Conservation (phyloP, 2,329 filamentous ascomycete genomes). For the Arthrobotrys iridis region DNA sequence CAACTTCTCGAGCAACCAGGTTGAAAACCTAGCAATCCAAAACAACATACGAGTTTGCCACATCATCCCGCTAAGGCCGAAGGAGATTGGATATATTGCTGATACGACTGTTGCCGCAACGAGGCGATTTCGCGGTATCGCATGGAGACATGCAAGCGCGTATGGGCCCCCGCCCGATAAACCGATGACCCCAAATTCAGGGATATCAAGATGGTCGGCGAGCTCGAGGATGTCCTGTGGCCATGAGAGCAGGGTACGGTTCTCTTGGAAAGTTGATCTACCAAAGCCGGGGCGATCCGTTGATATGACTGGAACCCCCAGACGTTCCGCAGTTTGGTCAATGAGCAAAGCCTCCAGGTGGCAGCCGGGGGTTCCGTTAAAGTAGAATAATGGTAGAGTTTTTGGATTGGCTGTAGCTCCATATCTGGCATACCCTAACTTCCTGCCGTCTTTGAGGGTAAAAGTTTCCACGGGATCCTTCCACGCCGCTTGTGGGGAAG, state of each 20-base stretch:
- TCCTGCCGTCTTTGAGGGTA: slow-evolving; percentile 60
- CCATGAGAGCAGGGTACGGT: slow-evolving; percentile 35
- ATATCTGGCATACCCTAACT: slow-evolving; percentile 63
- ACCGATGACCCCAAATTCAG: slow-evolving; percentile 34
- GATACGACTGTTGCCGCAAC: slow-evolving; percentile 61
- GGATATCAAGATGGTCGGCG: slow-evolving; percentile 35
- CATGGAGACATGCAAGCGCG: slow-evolving; percentile 31
- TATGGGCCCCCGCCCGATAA: slow-evolving; percentile 43
- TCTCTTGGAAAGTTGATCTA: slow-evolving; percentile 61
- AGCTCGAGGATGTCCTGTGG: slow-evolving; percentile 39
- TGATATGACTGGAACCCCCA: slow-evolving; percentile 61
- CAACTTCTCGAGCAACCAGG: slow-evolving; percentile 25
- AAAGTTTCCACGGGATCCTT: slow-evolving; percentile 35
- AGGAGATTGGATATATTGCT: slow-evolving; percentile 29
- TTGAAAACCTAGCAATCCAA: slow-evolving; percentile 30
- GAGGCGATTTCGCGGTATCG: slow-evolving; percentile 59
- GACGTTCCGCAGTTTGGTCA: slow-evolving; percentile 57
- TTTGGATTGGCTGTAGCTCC: slow-evolving; percentile 58
- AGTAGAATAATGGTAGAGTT: slow-evolving; percentile 59
- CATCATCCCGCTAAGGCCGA: slow-evolving; percentile 26
- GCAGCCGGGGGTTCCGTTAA: slow-evolving; percentile 64
- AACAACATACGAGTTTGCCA: slow-evolving; percentile 37
- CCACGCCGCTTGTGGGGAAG: slow-evolving; percentile 7
- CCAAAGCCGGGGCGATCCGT: slow-evolving; percentile 64
- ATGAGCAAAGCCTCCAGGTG: slow-evolving; percentile 61